A percentile compares a stretch with the other conserved stretches of the same genome.
Evolutionary conservation across 2,329 filamentous ascomycete species (phyloP).

Genomic region (Monilinia fructigena): DNA sequence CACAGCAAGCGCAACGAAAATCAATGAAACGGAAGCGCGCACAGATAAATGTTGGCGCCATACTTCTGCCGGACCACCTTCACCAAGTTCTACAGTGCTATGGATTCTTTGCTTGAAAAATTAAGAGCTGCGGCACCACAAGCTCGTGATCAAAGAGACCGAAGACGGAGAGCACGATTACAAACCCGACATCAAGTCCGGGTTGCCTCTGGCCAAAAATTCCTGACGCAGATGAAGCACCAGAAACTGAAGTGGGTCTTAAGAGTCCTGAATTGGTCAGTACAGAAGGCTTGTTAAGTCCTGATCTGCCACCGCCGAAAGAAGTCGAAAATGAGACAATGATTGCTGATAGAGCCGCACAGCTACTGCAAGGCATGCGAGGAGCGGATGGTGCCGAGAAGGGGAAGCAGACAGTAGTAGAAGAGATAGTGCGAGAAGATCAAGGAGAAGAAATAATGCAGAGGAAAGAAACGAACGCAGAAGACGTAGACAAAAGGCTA

Average conservation of each 20-base stretch:
- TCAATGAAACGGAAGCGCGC: slow-evolving; percentile 87
- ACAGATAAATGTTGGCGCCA: slow-evolving; percentile 54
- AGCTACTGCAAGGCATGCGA: slow-evolving; percentile 79
- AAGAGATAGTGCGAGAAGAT: slow-evolving; percentile 61
- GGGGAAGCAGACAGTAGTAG: slow-evolving; percentile 50
- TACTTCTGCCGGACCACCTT: slow-evolving; percentile 52
- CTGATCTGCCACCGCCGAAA: slow-evolving; percentile 28
- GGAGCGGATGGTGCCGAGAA: slow-evolving; percentile 54
- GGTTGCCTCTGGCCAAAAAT: slow-evolving; percentile 86
- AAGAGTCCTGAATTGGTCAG: slow-evolving; percentile 50
- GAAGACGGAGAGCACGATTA: slow-evolving; percentile 79
- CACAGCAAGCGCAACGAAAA: slow-evolving; percentile 80
- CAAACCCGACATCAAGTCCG: slow-evolving; percentile 90
- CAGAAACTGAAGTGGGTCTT: slow-evolving; percentile 54
- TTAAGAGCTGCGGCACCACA: slow-evolving; percentile 89
- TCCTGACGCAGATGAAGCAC: slow-evolving; percentile 67
- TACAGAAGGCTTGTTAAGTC: slow-evolving; percentile 38
- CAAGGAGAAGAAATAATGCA: slow-evolving; percentile 60
- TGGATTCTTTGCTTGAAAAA: slow-evolving; percentile 95
- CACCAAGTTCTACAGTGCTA: slow-evolving; percentile 76
- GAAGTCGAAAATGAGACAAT: slow-evolving; percentile 44
- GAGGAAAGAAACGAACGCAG: slow-evolving; percentile 71
- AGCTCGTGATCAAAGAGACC: slow-evolving; percentile 82
- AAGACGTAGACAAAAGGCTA: slow-evolving; percentile 62
- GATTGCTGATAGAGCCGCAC: slow-evolving; percentile 85